These are phyloP conservation scores for Podaxis rugospora DNA, from an alignment of 768 basidiomycete species.

Conservation along the genomic window DNA sequence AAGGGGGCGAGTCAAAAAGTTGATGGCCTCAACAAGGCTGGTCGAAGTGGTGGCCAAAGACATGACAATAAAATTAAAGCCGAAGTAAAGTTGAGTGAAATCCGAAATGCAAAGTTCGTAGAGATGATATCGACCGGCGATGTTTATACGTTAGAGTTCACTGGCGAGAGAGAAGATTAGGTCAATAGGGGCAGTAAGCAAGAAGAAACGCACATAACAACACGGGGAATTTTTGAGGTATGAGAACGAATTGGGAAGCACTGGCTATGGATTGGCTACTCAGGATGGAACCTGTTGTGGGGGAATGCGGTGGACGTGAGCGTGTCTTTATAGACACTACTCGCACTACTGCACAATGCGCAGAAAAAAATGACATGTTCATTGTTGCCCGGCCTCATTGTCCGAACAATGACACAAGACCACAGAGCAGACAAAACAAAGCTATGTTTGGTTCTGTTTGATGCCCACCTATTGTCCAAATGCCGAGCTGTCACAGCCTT, in stretches of 20 bases:
- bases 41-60: slow-evolving; percentile 14
- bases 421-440: neutral
- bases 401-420: neutral
- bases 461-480: neutral
- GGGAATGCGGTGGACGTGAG: neutral
- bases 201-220: neutral
- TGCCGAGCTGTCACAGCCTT: neutral
- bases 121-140: slow-evolving; percentile 9
- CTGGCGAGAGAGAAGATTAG: neutral
- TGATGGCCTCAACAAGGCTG: slow-evolving; percentile 27
- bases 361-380: neutral
- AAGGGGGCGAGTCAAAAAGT: slow-evolving; percentile 34
- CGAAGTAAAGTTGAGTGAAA: neutral
- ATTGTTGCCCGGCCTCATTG: neutral
- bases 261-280: neutral
- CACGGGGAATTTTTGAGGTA: neutral
- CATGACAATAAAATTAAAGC: neutral
- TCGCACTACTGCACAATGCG: slow-evolving; percentile 25
- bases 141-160: neutral
- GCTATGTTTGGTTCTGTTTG: neutral
- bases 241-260: neutral
- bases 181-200: neutral
- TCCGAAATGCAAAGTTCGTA: neutral
- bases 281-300: slow-evolving; percentile 7
- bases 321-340: slow-evolving; percentile 47